These are phyloP conservation scores for Cryptococcus sp. DNA, from an alignment of 1,284 basidiomycete species.

Conservation along the genomic window DNA sequence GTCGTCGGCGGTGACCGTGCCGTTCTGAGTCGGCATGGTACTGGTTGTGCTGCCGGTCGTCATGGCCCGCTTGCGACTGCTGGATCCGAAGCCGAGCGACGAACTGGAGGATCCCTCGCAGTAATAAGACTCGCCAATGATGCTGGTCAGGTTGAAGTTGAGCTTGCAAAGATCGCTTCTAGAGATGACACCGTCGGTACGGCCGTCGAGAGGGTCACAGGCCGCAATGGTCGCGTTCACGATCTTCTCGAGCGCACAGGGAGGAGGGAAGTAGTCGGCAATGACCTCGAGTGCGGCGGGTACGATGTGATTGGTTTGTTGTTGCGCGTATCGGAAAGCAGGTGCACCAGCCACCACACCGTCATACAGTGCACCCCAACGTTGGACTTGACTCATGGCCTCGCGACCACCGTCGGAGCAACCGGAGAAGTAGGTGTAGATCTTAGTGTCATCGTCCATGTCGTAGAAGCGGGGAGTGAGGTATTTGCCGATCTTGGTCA, in stretches of 20 bases:
- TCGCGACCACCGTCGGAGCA: conserved; percentile 43
- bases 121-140: conserved; percentile 3
- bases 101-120: background rate
- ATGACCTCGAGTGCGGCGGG: conserved; percentile 2
- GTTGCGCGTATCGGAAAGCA: conserved; percentile 19
- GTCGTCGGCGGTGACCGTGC: conserved; percentile 5
- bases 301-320: conserved; percentile 1
- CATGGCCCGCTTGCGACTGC: too few species aligned
- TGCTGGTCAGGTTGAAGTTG: conserved; percentile 4
- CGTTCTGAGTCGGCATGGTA: background rate
- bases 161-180: conserved; percentile 16
- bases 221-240: conserved; percentile 14
- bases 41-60: too few species aligned
- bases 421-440: conserved; percentile 21
- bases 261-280: conserved; percentile 7
- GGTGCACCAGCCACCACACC: conserved; percentile 46
- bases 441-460: conserved; percentile 6
- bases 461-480: conserved; percentile 15
- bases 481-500: conserved; percentile 13
- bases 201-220: conserved; percentile 19
- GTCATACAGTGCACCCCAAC: conserved; percentile 42
- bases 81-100: too few species aligned
- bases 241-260: conserved; percentile 3
- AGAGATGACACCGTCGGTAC: conserved; percentile 16
- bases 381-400: conserved; percentile 29